These are phyloP conservation scores for Populus pruinosa DNA, from an alignment of 345 rosid species.

Conservation along the genomic window DNA sequence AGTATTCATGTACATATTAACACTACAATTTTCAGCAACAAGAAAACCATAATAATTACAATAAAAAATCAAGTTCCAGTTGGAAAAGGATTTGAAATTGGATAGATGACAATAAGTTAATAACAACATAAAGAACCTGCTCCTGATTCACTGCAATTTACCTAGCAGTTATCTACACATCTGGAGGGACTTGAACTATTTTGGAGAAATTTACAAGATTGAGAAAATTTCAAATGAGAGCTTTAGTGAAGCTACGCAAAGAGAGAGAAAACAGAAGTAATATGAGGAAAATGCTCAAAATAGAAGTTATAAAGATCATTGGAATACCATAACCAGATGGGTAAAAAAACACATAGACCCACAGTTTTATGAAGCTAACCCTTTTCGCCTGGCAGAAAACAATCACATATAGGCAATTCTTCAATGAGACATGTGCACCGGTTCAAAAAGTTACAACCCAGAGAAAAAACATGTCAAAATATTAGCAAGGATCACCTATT, in stretches of 20 bases:
- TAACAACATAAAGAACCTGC: background rate
- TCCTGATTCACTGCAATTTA: background rate
- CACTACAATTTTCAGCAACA: too few relatives aligned
- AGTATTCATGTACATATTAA: constrained; percentile 2
- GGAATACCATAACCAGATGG: background rate
- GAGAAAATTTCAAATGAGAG: background rate
- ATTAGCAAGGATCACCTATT: constrained; percentile 43
- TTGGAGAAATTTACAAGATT: background rate
- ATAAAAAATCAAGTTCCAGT: background rate
- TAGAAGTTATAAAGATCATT: background rate
- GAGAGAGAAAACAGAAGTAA: background rate
- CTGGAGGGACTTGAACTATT: background rate
- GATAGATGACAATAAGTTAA: background rate
- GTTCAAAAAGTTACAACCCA: background rate
- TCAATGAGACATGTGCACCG: background rate
- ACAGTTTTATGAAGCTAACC: too few relatives aligned
- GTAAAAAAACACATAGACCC: background rate
- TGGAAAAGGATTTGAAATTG: constrained; percentile 7
- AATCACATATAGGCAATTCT: background rate
- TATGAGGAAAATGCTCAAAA: background rate
- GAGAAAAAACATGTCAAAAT: background rate
- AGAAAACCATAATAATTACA: too few relatives aligned
- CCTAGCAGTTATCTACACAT: background rate
- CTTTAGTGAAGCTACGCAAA: background rate
- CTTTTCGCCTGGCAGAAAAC: background rate